These are phyloP conservation scores for Lasiodiplodia hormozganensis DNA, from an alignment of 2,329 filamentous ascomycete genomes.

Conservation along the genomic window DNA sequence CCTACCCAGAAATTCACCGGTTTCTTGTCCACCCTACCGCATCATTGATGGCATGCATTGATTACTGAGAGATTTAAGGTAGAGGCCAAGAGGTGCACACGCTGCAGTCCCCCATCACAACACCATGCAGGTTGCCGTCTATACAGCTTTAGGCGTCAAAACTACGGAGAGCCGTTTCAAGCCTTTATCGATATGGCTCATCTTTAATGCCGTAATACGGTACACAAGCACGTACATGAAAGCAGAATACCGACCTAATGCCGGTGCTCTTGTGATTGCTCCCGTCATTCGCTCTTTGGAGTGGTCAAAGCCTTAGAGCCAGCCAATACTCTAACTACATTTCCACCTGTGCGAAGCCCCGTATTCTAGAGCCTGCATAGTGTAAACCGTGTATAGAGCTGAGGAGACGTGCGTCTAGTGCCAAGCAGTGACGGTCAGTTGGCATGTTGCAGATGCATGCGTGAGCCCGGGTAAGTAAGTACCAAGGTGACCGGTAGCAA, in stretches of 20 bases:
- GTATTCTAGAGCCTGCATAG: neutral
- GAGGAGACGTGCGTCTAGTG: neutral
- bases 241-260: neutral
- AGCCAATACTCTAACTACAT: neutral
- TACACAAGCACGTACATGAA: neutral
- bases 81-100: neutral
- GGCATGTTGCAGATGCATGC: neutral
- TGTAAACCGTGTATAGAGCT: neutral
- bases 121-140: neutral
- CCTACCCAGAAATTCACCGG: neutral
- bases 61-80: neutral
- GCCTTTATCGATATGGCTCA: neutral
- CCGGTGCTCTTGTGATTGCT: neutral
- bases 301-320: neutral
- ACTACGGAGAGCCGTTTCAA: neutral
- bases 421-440: neutral
- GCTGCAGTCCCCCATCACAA: neutral
- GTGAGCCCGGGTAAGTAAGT: neutral
- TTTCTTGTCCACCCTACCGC: neutral
- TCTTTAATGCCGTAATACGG: neutral
- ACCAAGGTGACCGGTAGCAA: neutral
- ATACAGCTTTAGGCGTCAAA: neutral
- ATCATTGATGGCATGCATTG: neutral
- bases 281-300: neutral
- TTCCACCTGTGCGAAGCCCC: neutral